These are phyloP conservation scores for Scytalidium lignicola DNA, from an alignment of 2,329 filamentous ascomycete genomes.

Conservation along the genomic window DNA sequence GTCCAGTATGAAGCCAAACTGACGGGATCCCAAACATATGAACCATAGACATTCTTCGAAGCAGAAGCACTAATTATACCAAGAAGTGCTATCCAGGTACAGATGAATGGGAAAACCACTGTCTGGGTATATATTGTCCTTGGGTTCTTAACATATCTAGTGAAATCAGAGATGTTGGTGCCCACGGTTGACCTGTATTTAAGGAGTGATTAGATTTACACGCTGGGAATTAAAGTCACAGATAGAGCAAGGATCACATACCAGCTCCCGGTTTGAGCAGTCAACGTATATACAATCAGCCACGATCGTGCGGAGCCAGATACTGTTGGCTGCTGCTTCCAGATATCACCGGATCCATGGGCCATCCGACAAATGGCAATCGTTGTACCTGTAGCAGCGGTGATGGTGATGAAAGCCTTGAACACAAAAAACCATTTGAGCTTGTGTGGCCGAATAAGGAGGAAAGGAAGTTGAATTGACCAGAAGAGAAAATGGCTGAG, in stretches of 20 bases:
- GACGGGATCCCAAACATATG: slow-evolving; percentile 45
- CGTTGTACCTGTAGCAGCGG: no score
- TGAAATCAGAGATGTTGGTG: slow-evolving; percentile 31
- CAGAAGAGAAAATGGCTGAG: no score
- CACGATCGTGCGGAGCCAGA: slow-evolving; percentile 20
- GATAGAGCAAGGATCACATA: background rate
- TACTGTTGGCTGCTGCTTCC: slow-evolving; percentile 17
- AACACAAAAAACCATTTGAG: no score
- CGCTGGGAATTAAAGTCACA: no score
- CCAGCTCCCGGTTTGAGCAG: slow-evolving; percentile 24
- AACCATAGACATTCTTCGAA: slow-evolving; percentile 45
- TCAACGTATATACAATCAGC: slow-evolving; percentile 23
- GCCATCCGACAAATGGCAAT: slow-evolving; percentile 49
- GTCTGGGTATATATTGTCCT: slow-evolving; percentile 34
- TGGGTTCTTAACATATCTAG: slow-evolving; percentile 22
- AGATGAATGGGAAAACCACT: slow-evolving; percentile 22
- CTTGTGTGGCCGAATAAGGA: no score
- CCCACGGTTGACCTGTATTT: slow-evolving; percentile 20
- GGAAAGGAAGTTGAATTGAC: no score
- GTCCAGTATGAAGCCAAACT: slow-evolving; percentile 39
- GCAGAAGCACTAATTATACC: slow-evolving; percentile 57
- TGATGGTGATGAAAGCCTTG: no score
- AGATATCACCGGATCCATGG: slow-evolving; percentile 33
- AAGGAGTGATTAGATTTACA: no score
- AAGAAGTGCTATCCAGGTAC: slow-evolving; percentile 31